Conservation (phyloP, 768 basidiomycete genomes). For the Mycena venus region DNA sequence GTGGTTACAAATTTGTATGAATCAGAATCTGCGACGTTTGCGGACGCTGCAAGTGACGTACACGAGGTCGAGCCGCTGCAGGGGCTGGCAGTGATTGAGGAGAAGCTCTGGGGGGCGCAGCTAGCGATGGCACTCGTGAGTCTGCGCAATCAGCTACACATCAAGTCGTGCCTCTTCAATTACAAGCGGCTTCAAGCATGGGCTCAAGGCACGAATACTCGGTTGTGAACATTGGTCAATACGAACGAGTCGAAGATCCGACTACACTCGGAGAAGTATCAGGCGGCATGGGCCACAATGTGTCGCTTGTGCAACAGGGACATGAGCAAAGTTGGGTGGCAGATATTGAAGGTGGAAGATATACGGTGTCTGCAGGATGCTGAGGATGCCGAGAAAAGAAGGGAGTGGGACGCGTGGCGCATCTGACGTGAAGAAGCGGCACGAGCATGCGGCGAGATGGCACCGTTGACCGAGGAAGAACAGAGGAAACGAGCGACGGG, state of each 20-base stretch:
- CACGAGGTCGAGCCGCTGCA: too few species aligned
- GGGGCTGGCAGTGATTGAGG: too few species aligned
- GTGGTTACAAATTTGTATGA: too few species aligned
- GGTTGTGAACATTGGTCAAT: background rate
- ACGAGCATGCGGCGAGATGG: too few species aligned
- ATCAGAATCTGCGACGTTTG: too few species aligned
- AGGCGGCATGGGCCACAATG: slow-evolving; percentile 12
- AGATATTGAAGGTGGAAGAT: background rate
- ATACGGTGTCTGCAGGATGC: slow-evolving; percentile 11
- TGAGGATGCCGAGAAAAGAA: background rate
- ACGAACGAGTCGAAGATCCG: slow-evolving; percentile 24
- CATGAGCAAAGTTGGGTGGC: background rate
- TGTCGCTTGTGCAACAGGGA: background rate
- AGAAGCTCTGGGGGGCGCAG: too few species aligned
- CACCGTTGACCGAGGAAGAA: background rate
- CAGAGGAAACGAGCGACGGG: background rate
- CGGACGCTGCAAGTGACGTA: too few species aligned
- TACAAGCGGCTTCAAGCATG: slow-evolving; percentile 14
- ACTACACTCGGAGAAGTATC: slow-evolving; percentile 23
- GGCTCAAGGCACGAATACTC: slow-evolving; percentile 25
- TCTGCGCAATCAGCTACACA: slow-evolving; percentile 34
- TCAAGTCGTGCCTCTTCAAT: slow-evolving; percentile 35
- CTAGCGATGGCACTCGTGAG: too few species aligned
- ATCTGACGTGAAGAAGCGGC: background rate
- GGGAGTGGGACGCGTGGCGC: background rate